Evolutionary conservation across 176 grass and related monocot species (phyloP).

Genomic region (Carex myosuroides): DNA sequence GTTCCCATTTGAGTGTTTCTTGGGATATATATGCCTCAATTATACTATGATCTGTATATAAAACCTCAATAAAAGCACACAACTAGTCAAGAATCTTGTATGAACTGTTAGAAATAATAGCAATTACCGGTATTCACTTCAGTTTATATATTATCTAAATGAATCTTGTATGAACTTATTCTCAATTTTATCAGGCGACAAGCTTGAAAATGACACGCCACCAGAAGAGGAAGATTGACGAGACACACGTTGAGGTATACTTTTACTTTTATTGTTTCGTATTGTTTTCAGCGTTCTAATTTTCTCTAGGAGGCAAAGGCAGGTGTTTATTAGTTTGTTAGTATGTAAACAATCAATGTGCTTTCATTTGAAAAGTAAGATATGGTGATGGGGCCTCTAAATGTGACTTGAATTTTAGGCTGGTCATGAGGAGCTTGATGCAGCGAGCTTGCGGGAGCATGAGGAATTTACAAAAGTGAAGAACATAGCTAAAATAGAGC

Average conservation of each 20-base stretch:
- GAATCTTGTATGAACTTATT: neutral
- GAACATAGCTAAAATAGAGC: constrained; percentile 98
- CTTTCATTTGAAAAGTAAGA: neutral
- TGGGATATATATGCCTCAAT: neutral
- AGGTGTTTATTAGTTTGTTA: neutral
- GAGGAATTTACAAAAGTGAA: constrained; percentile 99
- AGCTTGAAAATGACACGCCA: constrained; percentile 98
- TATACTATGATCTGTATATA: neutral
- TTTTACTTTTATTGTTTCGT: neutral
- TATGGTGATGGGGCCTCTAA: neutral
- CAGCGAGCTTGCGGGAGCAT: constrained; percentile 90
- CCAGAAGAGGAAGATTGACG: constrained; percentile 96
- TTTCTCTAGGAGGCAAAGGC: neutral
- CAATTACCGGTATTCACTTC: neutral
- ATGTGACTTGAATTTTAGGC: constrained; percentile 32
- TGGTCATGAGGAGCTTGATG: constrained; percentile 93
- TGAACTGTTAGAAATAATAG: too few relatives aligned
- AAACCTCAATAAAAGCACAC: neutral
- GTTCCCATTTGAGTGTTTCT: neutral
- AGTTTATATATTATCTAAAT: neutral
- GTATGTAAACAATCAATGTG: neutral
- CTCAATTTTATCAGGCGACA: constrained; percentile 56
- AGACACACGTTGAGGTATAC: constrained; percentile 97
- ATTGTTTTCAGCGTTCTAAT: neutral
- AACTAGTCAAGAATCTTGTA: neutral